A percentile compares a stretch with the other conserved stretches of the same genome.
These are phyloP conservation scores for Carpinus fangiana DNA, from an alignment of 306 rosid genomes.

Conservation along the genomic window DNA sequence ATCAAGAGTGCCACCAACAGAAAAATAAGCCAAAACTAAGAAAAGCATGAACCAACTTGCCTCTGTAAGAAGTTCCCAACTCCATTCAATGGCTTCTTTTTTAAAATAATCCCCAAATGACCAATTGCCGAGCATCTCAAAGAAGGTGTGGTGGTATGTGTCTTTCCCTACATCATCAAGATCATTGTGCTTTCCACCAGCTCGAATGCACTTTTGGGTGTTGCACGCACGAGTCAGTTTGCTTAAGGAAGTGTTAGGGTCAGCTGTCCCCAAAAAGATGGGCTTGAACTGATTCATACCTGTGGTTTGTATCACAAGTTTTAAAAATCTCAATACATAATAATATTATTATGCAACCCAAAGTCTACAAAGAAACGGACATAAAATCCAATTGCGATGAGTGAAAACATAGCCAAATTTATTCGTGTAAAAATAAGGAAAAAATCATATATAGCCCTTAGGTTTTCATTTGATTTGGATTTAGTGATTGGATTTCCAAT, in stretches of 20 bases:
- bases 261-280: conserved; percentile 83
- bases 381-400: neutral
- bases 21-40: no score
- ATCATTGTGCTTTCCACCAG: conserved; percentile 97
- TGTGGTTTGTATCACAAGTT: conserved; percentile 29
- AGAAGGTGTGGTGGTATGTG: conserved; percentile 97
- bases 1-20: neutral
- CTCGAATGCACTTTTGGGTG: conserved; percentile 93
- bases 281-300: conserved; percentile 99
- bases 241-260: conserved; percentile 79
- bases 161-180: conserved; percentile 98
- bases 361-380: neutral
- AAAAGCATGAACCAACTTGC: conserved; percentile 23
- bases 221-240: conserved; percentile 88
- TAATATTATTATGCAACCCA: neutral
- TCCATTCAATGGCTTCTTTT: conserved; percentile 84
- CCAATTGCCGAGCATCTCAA: conserved; percentile 99
- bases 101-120: conserved; percentile 96
- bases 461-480: no score
- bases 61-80: conserved; percentile 88
- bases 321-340: conserved; percentile 6
- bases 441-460: no score
- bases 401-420: no score
- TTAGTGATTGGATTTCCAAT: no score
- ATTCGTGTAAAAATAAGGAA: no score